Conservation (phyloP, 1,284 basidiomycete species). For the Ganoderma sinense region DNA sequence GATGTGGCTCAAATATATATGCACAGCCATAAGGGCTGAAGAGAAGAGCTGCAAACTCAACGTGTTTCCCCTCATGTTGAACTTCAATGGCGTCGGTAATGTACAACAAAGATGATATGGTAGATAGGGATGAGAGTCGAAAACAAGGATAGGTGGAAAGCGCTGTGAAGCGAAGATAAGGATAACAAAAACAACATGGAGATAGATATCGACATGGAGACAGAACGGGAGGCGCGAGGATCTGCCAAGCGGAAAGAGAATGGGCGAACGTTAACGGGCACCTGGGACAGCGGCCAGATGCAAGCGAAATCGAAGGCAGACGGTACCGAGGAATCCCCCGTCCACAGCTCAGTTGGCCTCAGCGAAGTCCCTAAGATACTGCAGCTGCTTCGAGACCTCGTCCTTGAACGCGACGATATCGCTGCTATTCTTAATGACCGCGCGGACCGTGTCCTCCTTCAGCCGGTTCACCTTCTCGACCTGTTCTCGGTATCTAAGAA, state of each 20-base stretch:
- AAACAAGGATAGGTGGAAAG: slow-evolving; percentile 4
- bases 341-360: slow-evolving; percentile 55
- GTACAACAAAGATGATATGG: slow-evolving; percentile 15
- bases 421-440: slow-evolving; percentile 82
- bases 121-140: slow-evolving; percentile 4
- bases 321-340: not conserved
- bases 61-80: too few relatives aligned
- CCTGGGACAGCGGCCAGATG: not conserved
- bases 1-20: not conserved
- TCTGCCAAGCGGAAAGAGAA: not conserved
- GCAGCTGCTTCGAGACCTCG: slow-evolving; percentile 72
- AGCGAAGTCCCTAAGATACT: slow-evolving; percentile 70
- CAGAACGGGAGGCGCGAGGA: not conserved
- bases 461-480: slow-evolving; percentile 73
- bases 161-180: slow-evolving; percentile 14
- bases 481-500: slow-evolving; percentile 74
- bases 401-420: slow-evolving; percentile 82
- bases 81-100: not conserved
- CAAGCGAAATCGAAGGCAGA: not conserved
- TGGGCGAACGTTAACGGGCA: slow-evolving; percentile 4
- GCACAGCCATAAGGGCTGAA: not conserved
- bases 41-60: not conserved
- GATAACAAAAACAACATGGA: slow-evolving; percentile 6
- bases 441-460: slow-evolving; percentile 78
- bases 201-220: slow-evolving; percentile 6